Conservation (phyloP, 1,284 basidiomycete genomes). For the Malassezia caprae region DNA sequence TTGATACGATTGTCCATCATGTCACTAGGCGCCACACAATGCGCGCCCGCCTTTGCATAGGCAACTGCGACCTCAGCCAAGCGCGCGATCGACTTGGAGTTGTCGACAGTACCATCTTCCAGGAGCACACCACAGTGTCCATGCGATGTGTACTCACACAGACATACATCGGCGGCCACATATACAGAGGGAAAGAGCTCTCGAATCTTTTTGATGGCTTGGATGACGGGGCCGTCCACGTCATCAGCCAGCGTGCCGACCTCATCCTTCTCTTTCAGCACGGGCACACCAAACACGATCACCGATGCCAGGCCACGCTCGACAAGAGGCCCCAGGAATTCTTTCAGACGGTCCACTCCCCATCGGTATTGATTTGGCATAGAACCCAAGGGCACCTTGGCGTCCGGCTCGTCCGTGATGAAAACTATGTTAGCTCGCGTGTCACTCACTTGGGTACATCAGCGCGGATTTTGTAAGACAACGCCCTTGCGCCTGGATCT, state of each 20-base stretch:
- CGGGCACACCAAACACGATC: conserved; percentile 90
- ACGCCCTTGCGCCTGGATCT: conserved; percentile 32
- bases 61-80: conserved; percentile 83
- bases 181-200: conserved; percentile 59
- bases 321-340: conserved; percentile 75
- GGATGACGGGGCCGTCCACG: conserved; percentile 78
- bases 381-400: conserved; percentile 22
- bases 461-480: conserved; percentile 38
- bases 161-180: conserved; percentile 87
- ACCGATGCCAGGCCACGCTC: conserved; percentile 81
- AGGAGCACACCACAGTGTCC: conserved; percentile 86
- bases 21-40: conserved; percentile 95
- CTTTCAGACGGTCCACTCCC: conserved; percentile 85
- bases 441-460: conserved; percentile 39
- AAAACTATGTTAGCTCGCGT: conserved; percentile 24
- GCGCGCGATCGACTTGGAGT: conserved; percentile 56
- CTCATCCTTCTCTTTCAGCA: conserved; percentile 60
- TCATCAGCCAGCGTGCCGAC: conserved; percentile 82
- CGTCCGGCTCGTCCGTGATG: conserved; percentile 39
- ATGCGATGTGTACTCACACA: conserved; percentile 99
- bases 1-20: conserved; percentile 98
- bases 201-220: conserved; percentile 69
- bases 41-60: conserved; percentile 87
- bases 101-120: conserved; percentile 60
- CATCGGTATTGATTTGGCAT: conserved; percentile 54